Conservation (phyloP, 768 basidiomycete species). For the Suillus cothurnatus region DNA sequence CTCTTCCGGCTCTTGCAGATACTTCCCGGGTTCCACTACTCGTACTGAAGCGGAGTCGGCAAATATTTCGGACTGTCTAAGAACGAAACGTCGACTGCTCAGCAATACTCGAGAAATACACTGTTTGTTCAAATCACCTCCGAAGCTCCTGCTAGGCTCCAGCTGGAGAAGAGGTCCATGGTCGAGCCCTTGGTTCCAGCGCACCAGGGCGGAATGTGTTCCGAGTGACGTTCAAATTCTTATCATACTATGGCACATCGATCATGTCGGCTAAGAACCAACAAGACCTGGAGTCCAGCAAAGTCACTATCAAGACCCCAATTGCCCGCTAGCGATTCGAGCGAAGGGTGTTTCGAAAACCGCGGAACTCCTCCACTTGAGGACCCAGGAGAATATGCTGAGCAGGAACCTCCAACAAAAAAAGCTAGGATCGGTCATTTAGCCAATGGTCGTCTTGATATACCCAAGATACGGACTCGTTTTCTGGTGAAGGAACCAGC, state of each 20-base stretch:
- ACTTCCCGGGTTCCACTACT: not conserved
- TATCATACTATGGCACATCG: not conserved
- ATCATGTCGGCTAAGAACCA: not conserved
- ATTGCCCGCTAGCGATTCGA: not conserved
- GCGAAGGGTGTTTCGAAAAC: not conserved
- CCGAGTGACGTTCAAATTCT: not conserved
- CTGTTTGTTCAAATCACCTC: not conserved
- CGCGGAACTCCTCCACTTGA: not conserved
- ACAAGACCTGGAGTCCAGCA: not conserved
- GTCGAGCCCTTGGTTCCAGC: not conserved
- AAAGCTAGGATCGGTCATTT: slow-evolving; percentile 19
- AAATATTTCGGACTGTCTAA: no score
- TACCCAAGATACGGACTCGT: not conserved
- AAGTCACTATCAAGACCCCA: not conserved
- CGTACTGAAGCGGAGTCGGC: not conserved
- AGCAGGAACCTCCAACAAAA: slow-evolving; percentile 13
- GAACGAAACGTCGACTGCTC: not conserved
- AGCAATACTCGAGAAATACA: not conserved
- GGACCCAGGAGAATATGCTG: not conserved
- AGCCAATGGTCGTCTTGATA: slow-evolving; percentile 1
- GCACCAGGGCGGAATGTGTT: not conserved
- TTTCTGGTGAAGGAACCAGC: slow-evolving; percentile 37
- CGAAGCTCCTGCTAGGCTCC: not conserved
- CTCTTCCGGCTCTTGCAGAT: not conserved
- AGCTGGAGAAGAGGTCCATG: not conserved